These are phyloP conservation scores for Tolypocladium inflatum DNA, from an alignment of 2,329 filamentous ascomycete species.

Conservation along the genomic window DNA sequence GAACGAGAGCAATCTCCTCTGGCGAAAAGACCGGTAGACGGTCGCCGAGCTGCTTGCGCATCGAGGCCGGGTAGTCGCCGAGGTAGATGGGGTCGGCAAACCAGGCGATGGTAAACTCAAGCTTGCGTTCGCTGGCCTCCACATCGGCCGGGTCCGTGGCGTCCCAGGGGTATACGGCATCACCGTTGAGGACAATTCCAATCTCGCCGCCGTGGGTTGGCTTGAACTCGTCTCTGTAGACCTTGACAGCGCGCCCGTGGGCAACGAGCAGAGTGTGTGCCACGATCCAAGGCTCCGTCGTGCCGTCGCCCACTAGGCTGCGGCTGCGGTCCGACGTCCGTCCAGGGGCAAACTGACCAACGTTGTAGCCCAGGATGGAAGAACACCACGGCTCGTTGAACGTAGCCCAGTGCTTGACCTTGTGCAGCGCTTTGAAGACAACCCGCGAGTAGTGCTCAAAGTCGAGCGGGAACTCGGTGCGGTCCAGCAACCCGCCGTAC, in stretches of 20 bases:
- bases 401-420: neutral
- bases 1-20: slow-evolving; percentile 64
- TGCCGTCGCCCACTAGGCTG: neutral
- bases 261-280: neutral
- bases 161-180: neutral
- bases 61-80: slow-evolving; percentile 74
- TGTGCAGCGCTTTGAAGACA: neutral
- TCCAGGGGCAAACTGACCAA: neutral
- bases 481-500: neutral
- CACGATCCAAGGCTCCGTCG: neutral
- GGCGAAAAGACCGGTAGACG: slow-evolving; percentile 65
- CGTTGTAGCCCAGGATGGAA: neutral
- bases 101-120: neutral
- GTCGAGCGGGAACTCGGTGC: neutral
- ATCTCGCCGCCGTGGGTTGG: neutral
- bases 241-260: neutral
- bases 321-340: neutral
- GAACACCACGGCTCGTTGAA: neutral
- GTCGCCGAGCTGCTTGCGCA: slow-evolving; percentile 71
- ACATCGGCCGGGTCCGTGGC: neutral
- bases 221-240: neutral
- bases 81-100: slow-evolving; percentile 34
- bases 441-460: neutral
- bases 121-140: neutral
- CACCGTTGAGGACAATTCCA: neutral